A percentile compares a stretch with the other conserved stretches of the same genome.
These are phyloP conservation scores for Solanum okadae DNA, from an alignment of 257 asterid genomes.

Conservation along the genomic window DNA sequence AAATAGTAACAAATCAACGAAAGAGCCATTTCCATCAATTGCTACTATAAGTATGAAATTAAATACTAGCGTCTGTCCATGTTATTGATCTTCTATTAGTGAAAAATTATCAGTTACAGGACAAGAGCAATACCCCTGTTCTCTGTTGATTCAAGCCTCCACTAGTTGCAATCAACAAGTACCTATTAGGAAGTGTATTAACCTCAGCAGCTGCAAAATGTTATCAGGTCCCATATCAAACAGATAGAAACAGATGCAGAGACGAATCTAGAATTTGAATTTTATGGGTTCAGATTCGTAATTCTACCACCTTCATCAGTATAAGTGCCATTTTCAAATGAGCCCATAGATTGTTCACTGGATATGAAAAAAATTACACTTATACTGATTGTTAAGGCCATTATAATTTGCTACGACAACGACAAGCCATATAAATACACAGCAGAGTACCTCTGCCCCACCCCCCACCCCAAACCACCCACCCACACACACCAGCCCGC, in stretches of 20 bases:
- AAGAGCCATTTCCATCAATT: neutral
- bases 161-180: constrained; percentile 63
- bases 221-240: neutral
- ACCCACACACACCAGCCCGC: neutral
- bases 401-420: neutral
- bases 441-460: neutral
- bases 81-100: neutral
- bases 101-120: neutral
- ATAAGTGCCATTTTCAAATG: neutral
- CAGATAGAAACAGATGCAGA: neutral
- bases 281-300: neutral
- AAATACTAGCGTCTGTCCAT: neutral
- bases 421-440: neutral
- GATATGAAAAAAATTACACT: neutral
- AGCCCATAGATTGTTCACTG: neutral
- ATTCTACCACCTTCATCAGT: neutral
- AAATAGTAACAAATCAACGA: neutral
- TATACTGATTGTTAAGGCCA: neutral
- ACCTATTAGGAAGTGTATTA: constrained; percentile 30
- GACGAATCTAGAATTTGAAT: neutral
- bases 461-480: neutral
- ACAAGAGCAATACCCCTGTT: constrained; percentile 50
- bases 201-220: constrained; percentile 32
- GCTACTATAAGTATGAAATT: neutral
- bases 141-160: constrained; percentile 89